Base-by-base conservation (phyloP, 208 protist species). In the Trypanosoma lewisi region DNA sequence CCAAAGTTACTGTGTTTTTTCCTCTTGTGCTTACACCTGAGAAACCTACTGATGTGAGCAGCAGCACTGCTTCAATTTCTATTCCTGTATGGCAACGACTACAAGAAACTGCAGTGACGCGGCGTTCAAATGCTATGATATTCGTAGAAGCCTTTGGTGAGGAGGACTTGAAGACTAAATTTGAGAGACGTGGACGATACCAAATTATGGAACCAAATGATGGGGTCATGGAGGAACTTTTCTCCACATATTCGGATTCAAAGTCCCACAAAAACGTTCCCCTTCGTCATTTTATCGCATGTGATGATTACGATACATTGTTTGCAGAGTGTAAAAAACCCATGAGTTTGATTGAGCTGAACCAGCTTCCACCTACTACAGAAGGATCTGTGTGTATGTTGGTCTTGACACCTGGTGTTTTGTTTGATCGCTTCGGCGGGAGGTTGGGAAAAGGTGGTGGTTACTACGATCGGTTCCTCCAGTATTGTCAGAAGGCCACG, bases 391-490 rank as follows among this genome's bases (percentile, higher is more conserved):
- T 19, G 3, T 37, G 45, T 55, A 39, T 82, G 19, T 25, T 95
- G 12, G 77, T 91, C 23, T 62, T 96, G 11, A 47, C 77, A 4
- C 86, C 89, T n/a, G 87, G 87, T 5, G 87, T 93, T 21, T 60
- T 71, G 42, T 96, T 96, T 63, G 66, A 83, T 56, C 19, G 27
- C 19, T 16, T 55, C n/a, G 75, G 68, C 7, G 84, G 86, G 0
- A 70, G 89, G 4, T 67, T 93, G 0, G 89, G 89, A 45, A 93
- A 93, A 42, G 89, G 89, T n/a, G 73, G 89, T 36, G 89, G 89
- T 21, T 96, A 80, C 72, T 96, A 96, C 72, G 89, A 96, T 67
- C 73, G 82, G 17, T 96, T 96, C 49, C 70, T 93, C 12, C 27
- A 28, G 19, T 85, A 79, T 49, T 62, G 64, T 23, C 61, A 55